Conservation (phyloP, 768 basidiomycete species). For the Rickenella mellea region DNA sequence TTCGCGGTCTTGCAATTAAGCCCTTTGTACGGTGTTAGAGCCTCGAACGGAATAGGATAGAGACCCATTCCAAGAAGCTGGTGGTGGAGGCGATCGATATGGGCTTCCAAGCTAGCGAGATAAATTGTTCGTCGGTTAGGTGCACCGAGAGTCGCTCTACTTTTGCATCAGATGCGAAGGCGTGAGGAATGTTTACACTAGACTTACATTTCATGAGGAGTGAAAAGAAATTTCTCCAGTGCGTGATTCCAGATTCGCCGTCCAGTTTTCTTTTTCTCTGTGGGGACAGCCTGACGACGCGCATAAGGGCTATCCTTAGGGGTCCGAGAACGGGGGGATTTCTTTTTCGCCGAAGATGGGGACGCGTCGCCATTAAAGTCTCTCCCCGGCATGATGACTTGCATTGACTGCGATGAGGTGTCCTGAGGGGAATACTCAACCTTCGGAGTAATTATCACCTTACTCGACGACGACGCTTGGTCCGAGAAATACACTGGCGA, state of each 20-base stretch:
- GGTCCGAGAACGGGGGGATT: too few relatives aligned
- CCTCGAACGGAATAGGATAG: constrained; percentile 45
- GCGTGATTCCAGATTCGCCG: constrained; percentile 73
- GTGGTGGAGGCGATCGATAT: constrained; percentile 58
- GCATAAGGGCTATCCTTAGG: too few relatives aligned
- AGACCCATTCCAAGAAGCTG: constrained; percentile 43
- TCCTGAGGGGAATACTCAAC: too few relatives aligned
- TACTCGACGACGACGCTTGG: too few relatives aligned
- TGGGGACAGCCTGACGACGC: too few relatives aligned
- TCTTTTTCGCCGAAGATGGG: too few relatives aligned
- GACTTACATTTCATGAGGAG: constrained; percentile 54
- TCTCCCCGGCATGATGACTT: too few relatives aligned
- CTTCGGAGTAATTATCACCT: too few relatives aligned
- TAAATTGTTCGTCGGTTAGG: constrained; percentile 64
- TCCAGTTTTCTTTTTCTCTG: too few relatives aligned
- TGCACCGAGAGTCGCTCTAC: constrained; percentile 57
- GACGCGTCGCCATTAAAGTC: too few relatives aligned
- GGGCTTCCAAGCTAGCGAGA: constrained; percentile 61
- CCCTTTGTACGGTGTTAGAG: constrained; percentile 55
- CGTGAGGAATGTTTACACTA: background rate
- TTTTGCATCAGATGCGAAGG: background rate
- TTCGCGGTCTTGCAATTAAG: constrained; percentile 73
- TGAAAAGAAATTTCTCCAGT: constrained; percentile 64
- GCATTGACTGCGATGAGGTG: too few relatives aligned
- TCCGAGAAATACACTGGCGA: too few relatives aligned